Conservation (phyloP, 2,329 filamentous ascomycete species). For the Arthrinium puccinioides region DNA sequence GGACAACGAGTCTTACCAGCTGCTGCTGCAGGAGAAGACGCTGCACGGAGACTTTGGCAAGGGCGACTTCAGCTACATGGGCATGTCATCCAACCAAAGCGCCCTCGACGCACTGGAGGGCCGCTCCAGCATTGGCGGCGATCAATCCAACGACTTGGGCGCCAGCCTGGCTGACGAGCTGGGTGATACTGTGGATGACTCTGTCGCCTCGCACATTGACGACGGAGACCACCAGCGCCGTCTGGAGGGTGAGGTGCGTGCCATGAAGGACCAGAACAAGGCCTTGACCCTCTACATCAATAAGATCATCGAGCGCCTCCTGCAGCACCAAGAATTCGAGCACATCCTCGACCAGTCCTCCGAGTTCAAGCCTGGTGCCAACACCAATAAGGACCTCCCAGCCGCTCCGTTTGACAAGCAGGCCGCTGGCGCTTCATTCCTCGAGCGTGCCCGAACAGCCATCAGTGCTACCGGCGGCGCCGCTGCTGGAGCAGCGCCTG, state of each 20-base stretch:
- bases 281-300: constrained; percentile 96
- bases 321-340: constrained; percentile 93
- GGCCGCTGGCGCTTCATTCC: constrained; percentile 38
- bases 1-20: constrained; percentile 96
- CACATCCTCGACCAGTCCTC: constrained; percentile 80
- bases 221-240: constrained; percentile 57
- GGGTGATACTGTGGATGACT: constrained; percentile 55
- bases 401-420: constrained; percentile 55
- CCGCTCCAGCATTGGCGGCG: constrained; percentile 20
- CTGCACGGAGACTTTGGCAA: constrained; percentile 88
- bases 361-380: constrained; percentile 45
- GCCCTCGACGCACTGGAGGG: constrained; percentile 59
- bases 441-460: constrained; percentile 57
- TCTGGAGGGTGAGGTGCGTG: constrained; percentile 71
- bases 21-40: constrained; percentile 89
- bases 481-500: background rate
- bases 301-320: constrained; percentile 92
- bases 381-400: constrained; percentile 79
- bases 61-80: constrained; percentile 69
- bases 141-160: constrained; percentile 20
- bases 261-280: constrained; percentile 89
- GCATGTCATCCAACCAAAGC: constrained; percentile 51
- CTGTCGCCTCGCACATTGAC: constrained; percentile 49
- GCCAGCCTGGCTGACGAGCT: constrained; percentile 83
- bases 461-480: background rate